Evolutionary conservation across 2,329 filamentous ascomycete species (phyloP).

Genomic region (Rutstroemia sp.): DNA sequence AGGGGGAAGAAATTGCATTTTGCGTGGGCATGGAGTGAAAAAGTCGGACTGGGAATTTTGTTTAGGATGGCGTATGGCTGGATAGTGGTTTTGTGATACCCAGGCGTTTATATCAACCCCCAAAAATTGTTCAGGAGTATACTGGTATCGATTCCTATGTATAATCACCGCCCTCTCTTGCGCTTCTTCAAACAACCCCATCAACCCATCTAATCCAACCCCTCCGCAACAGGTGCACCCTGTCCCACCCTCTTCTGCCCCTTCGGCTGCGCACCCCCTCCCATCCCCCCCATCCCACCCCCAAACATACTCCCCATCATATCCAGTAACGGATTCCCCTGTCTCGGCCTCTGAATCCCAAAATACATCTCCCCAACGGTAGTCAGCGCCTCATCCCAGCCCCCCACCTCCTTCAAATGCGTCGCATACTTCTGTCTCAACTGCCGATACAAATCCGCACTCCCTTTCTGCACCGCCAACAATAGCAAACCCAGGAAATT

Average conservation of each 20-base stretch:
- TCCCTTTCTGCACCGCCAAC: constrained; percentile 73
- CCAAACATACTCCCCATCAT: constrained; percentile 98
- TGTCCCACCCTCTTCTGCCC: constrained; percentile 33
- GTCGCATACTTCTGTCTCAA: constrained; percentile 73
- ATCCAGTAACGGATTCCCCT: constrained; percentile 89
- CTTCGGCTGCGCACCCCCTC: constrained; percentile 34
- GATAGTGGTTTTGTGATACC: constrained; percentile 21
- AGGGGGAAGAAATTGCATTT: too few species aligned
- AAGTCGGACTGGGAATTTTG: too few species aligned
- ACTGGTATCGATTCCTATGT: neutral
- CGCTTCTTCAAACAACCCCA: too few species aligned
- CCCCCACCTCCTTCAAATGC: constrained; percentile 68
- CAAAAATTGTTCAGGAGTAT: constrained; percentile 11
- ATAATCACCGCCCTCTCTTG: too few species aligned
- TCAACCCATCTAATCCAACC: constrained; percentile 42
- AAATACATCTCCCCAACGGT: constrained; percentile 97
- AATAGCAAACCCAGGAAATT: constrained; percentile 88
- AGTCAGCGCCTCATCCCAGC: constrained; percentile 77
- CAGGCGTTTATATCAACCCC: constrained; percentile 10
- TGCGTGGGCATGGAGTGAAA: too few species aligned
- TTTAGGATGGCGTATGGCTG: neutral
- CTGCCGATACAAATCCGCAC: constrained; percentile 69
- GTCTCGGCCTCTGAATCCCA: constrained; percentile 76
- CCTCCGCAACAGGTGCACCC: constrained; percentile 45
- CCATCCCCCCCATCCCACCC: constrained; percentile 58